A percentile compares a stretch with the other conserved stretches of the same genome.
These are phyloP conservation scores for Phaeosphaeriaceae sp. DNA, from an alignment of 2,329 filamentous ascomycete species.

Conservation along the genomic window DNA sequence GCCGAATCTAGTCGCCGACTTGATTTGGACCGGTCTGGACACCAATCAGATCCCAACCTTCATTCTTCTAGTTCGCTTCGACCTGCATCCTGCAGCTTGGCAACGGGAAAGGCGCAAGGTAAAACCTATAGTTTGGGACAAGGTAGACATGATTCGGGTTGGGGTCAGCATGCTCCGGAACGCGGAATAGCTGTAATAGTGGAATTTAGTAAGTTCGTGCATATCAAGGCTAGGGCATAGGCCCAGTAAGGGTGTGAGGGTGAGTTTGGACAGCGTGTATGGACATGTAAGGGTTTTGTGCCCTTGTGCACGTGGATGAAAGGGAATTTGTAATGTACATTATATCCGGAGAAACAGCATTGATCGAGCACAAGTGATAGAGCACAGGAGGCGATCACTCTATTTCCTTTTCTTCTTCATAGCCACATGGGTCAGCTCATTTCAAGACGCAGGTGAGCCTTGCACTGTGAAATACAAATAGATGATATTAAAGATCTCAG, in stretches of 20 bases:
- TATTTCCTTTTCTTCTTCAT: neutral
- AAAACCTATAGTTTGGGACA: conserved; percentile 14
- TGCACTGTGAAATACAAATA: too few relatives aligned
- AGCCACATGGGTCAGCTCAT: neutral
- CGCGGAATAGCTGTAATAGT: too few relatives aligned
- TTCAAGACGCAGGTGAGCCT: neutral
- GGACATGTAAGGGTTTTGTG: neutral
- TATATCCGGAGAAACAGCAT: neutral
- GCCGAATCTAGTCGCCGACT: conserved; percentile 27
- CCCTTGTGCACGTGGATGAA: neutral
- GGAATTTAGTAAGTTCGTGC: too few relatives aligned
- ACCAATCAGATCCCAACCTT: conserved; percentile 11
- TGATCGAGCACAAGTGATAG: neutral
- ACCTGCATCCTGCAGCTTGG: conserved; percentile 8
- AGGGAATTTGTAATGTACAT: conserved; percentile 1
- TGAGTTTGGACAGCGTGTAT: neutral
- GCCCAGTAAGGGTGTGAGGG: neutral
- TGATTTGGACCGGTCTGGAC: conserved; percentile 16
- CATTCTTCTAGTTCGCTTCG: conserved; percentile 3
- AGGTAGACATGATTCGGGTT: neutral
- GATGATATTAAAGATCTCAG: too few relatives aligned
- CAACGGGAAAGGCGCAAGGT: conserved; percentile 17
- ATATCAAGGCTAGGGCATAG: neutral
- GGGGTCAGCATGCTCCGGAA: neutral
- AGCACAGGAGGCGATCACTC: neutral